Conservation (phyloP, 2,329 filamentous ascomycete species). For the Beauveria brongniartii region DNA sequence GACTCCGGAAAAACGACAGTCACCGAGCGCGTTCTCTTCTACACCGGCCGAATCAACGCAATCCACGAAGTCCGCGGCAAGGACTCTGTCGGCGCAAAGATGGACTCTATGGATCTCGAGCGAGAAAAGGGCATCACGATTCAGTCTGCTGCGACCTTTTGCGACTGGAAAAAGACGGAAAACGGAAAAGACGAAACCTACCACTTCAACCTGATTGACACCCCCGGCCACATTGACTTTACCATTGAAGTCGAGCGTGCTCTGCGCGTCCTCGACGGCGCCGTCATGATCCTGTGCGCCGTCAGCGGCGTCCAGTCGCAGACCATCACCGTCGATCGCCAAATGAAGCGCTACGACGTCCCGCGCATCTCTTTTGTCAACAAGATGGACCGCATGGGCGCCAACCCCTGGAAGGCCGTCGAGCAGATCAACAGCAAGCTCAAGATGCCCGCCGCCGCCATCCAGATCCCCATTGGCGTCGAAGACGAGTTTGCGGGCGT, state of each 20-base stretch:
- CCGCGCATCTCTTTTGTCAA: conserved; percentile 95
- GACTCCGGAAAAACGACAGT: conserved; percentile 97
- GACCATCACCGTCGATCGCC: conserved; percentile 94
- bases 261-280: conserved; percentile 87
- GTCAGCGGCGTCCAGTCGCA: conserved; percentile 96
- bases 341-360: conserved; percentile 98
- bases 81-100: conserved; percentile 93
- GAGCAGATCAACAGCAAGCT: conserved; percentile 97
- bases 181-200: conserved; percentile 82
- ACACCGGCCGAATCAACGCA: conserved; percentile 91
- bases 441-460: conserved; percentile 82
- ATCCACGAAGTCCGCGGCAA: conserved; percentile 96
- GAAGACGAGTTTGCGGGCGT: conserved; percentile 92
- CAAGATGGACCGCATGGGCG: conserved; percentile 99
- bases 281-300: conserved; percentile 96
- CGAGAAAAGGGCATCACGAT: conserved; percentile 98
- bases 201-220: conserved; percentile 98
- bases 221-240: conserved; percentile 96
- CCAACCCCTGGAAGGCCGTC: conserved; percentile 94
- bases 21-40: conserved; percentile 95
- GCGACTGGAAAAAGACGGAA: conserved; percentile 87
- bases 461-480: conserved; percentile 88
- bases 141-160: conserved; percentile 95
- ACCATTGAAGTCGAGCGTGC: conserved; percentile 98
- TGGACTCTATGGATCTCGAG: conserved; percentile 99